Evolutionary conservation across 2,329 filamentous ascomycete genomes (phyloP).

Genomic region (Colletotrichum brevisporum): DNA sequence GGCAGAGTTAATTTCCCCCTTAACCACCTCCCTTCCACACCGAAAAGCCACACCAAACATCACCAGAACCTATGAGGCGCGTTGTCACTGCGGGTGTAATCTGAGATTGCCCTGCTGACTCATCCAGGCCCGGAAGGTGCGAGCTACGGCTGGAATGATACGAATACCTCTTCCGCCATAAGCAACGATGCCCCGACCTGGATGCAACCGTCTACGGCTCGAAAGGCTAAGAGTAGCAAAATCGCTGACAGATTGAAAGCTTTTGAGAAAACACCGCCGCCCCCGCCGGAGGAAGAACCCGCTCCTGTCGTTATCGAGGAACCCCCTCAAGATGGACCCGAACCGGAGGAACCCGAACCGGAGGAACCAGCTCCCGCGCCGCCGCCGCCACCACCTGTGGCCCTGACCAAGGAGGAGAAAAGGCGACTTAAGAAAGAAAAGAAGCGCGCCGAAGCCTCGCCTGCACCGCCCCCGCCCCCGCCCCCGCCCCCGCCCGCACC

Average conservation of each 20-base stretch:
- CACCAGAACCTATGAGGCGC: slow-evolving; percentile 21
- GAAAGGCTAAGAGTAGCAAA: slow-evolving; percentile 65
- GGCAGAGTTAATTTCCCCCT: slow-evolving; percentile 41
- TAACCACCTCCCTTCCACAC: slow-evolving; percentile 40
- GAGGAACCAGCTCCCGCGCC: slow-evolving; percentile 56
- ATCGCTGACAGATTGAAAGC: slow-evolving; percentile 70
- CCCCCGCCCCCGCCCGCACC: slow-evolving; percentile 40
- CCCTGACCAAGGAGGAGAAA: slow-evolving; percentile 50
- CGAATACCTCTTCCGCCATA: slow-evolving; percentile 54
- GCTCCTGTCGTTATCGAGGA: slow-evolving; percentile 39
- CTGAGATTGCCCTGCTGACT: slow-evolving; percentile 66
- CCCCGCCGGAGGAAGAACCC: slow-evolving; percentile 50
- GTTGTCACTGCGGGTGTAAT: slow-evolving; percentile 44
- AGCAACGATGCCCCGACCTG: slow-evolving; percentile 51
- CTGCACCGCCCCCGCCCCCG: slow-evolving; percentile 40
- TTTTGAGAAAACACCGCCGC: slow-evolving; percentile 60
- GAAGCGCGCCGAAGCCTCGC: slow-evolving; percentile 50
- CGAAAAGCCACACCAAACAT: slow-evolving; percentile 27
- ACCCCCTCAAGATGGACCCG: slow-evolving; percentile 25
- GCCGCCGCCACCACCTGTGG: slow-evolving; percentile 47
- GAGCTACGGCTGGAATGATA: slow-evolving; percentile 54
- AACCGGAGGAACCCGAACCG: slow-evolving; percentile 51
- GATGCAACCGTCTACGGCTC: slow-evolving; percentile 57
- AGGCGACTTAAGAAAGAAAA: slow-evolving; percentile 60
- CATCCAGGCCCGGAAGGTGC: slow-evolving; percentile 63